Evolutionary conservation across 2,329 filamentous ascomycete genomes (phyloP), one percentile per base, ranked within the genome.

Genomic region (Monosporascus cannonballus): DNA sequence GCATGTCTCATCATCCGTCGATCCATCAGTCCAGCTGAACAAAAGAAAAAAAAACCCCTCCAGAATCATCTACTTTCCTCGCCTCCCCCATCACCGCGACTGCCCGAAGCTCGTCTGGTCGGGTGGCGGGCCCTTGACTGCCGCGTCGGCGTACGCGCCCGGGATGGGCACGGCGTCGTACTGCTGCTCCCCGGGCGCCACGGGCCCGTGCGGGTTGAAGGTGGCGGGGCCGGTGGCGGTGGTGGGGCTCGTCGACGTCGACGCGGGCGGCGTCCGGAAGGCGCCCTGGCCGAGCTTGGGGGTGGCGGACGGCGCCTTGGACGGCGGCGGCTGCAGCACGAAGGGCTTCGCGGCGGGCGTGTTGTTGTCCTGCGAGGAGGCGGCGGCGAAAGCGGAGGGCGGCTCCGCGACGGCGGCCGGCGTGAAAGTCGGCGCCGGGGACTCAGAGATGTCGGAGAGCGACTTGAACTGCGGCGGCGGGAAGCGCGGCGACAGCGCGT

Each of bases 131-230:
- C 74, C 80, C 69, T 75, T 78, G 52, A 83, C 61, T 6, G 75
- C 76, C 53, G 76, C 75, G 47, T 77, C 79, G 6, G 79, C 75
- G 67, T 96, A 96, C 0, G 91, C 89, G 6, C 88, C 89, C 0
- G 93, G 93, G 54, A 96, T 96, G 1, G 92, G 90, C 34, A 96
- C 93, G 22, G 86, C 76, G 14, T 86, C 92, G 69, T 96, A 96
- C 48, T 85, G 83, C 62, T 87, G 83, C 77, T 96, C 93, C 47
- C 91, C 88, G 0, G 88, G 85, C 9, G 88, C 87, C 25, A 84
- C 80, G 11, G 79, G 80, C 18, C 85, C 84, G 60, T 90, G 88
- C 48, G 85, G 77, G 59, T 85, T 79, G 54, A 78, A 64, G 50
- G 74, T 75, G 20, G 42, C 27, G 37, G 69, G 68, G 52, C 63